Conservation (phyloP, 768 basidiomycete genomes). For the Boletus sp. region DNA sequence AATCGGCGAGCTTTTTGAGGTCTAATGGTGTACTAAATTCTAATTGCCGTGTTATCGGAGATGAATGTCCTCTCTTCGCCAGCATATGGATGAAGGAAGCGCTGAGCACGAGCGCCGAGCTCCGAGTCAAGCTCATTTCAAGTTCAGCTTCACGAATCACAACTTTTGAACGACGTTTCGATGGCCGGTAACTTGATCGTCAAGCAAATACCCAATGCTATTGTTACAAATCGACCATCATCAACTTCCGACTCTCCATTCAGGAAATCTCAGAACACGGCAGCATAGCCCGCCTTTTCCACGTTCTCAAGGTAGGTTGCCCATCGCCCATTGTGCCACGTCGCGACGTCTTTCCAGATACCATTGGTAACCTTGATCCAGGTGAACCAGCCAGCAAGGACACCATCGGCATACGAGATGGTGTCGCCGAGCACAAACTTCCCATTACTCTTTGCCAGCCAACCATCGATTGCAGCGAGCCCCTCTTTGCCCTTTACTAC, state of each 20-base stretch:
- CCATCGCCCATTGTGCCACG: constrained; percentile 43
- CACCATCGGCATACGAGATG: constrained; percentile 36
- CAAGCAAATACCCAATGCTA: background rate
- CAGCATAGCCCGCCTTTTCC: constrained; percentile 31
- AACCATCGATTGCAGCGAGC: constrained; percentile 25
- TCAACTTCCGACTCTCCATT: background rate
- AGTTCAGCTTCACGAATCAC: background rate
- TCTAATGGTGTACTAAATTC: no score
- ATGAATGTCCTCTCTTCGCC: no score
- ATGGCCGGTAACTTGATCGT: background rate
- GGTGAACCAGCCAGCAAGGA: constrained; percentile 33
- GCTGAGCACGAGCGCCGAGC: no score
- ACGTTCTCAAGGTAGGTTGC: constrained; percentile 31
- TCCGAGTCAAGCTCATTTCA: no score
- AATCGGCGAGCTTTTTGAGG: no score
- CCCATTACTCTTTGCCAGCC: constrained; percentile 30
- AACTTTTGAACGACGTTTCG: background rate
- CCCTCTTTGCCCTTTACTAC: constrained; percentile 30
- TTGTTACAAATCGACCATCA: background rate
- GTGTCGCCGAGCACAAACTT: constrained; percentile 36
- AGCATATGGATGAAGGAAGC: no score
- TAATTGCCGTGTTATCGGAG: no score
- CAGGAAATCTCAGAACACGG: constrained; percentile 4
- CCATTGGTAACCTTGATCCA: constrained; percentile 35
- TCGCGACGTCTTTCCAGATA: constrained; percentile 34